Evolutionary conservation across 2,329 filamentous ascomycete species (phyloP), one percentile per base, ranked within the genome.

Genomic region (Ophiostoma piceae): DNA sequence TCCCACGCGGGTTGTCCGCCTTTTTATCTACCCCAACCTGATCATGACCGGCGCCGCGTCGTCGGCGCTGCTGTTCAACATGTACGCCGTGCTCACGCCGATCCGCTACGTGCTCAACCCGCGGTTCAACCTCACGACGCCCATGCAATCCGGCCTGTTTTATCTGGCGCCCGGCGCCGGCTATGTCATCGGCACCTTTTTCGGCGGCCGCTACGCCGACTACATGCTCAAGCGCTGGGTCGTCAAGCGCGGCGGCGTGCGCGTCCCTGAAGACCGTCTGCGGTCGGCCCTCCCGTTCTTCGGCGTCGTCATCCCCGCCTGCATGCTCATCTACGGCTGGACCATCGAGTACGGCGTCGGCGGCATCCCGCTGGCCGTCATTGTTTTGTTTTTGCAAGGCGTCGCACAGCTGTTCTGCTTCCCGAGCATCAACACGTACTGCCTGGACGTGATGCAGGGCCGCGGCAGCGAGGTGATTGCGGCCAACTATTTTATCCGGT

Each of bases 401-500:
- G 84, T 91, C 0, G 87, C 86, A 1, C 88, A 91, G 71, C 78
- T 91, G 2, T 88, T 90, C 74, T 90, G 88, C 74, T 90, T 91
- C 73, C 88, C 89, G 0, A 86, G 84, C 71, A 75, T 92, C 71
- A 91, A 91, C 76, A 89, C 88, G 1, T 91, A 95, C 79, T 94
- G 91, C 76, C 79, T 95, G 57, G 91, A 95, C 77, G 91, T 94
- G 14, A 92, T 94, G 88, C 90, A 90, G 73, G 83, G 83, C 1
- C 82, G 85, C 39, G 87, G 87, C 62, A 86, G 89, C 3, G 91
- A 95, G 75, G 90, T 94, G 3, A 87, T 92, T 62, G 90, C 91
- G 0, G 90, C 90, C 0, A 95, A 94, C 77, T 95, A 94, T 77
- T 87, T 92, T 75, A 82, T 91, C 67, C 83, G 92, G 6, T 95